Base-by-base conservation (phyloP, 140 eudicot species). In the Oenanthe javanica region DNA sequence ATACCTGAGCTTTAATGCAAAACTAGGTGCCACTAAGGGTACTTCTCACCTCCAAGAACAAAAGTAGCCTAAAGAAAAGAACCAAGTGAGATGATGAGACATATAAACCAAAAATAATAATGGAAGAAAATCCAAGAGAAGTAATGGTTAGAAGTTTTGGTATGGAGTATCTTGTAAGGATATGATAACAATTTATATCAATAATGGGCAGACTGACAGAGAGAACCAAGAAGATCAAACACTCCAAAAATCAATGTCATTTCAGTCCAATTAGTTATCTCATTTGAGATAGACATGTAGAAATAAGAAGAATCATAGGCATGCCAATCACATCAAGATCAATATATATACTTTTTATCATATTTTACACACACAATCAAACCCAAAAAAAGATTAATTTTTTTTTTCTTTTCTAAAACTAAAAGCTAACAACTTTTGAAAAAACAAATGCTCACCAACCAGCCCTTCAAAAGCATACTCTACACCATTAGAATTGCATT, bases 261-360 rank as follows among this genome's bases (percentile, higher is more conserved):
- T 77, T 82, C 77, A 77, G 78, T 81, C 81, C 74, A 83, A 86
- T 84, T 79, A 75, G 40, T 75, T 55, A 80, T 81, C 85, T 82
- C 78, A 27, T 77, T 52, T 49, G 83, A 88, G 46, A 73, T 61
- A 43, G 91, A 86, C 89, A 81, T 81, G 81, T 74, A 81, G 21
- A 79, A 5, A 64, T 40, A 66, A 77, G 40, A n/a, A n/a, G n/a
- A 79, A 72, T 72, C 67, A 49, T 80, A 71, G 45, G 69, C 48
- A 54, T 40, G 69, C 70, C 16, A 72, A 82, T 71, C 78, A 83
- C 83, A 90, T 81, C 83, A 80, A 64, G 55, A 81, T 57, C 70
- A 84, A 42, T 31, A 69, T 25, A 67, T 0, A 7, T n/a, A 42
- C 45, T 42, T 42, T 42, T 2, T 42, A 42, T 42, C 45, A 42